phyloP scores from a whole-genome alignment of 2,329 filamentous ascomycete species.

The Aphanocladium album region DNA sequence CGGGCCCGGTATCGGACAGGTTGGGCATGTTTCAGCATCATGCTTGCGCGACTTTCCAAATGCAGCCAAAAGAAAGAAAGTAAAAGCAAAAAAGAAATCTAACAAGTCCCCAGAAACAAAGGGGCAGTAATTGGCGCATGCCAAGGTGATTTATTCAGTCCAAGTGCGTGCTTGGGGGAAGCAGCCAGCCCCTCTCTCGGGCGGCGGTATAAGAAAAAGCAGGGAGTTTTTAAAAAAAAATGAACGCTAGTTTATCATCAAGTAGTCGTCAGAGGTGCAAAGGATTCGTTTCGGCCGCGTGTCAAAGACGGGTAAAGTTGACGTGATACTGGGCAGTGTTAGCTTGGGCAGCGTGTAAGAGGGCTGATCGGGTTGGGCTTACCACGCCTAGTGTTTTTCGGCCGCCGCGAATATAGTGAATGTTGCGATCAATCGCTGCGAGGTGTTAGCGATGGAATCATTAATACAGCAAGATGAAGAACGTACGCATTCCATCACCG shows the following conservation, averaged over 20 bases:
- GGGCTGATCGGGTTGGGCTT: not conserved
- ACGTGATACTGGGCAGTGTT: constrained; percentile 13
- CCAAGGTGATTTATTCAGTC: constrained; percentile 12
- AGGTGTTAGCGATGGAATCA: not conserved
- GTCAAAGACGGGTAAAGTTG: constrained; percentile 13
- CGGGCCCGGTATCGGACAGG: not conserved
- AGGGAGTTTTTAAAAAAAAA: constrained; percentile 1
- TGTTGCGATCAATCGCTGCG: constrained; percentile 11
- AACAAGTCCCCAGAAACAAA: not conserved
- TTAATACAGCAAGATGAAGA: not conserved
- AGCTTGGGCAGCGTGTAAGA: not conserved
- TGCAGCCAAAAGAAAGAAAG: not conserved
- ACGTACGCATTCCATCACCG: constrained; percentile 26
- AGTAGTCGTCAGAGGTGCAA: constrained; percentile 8
- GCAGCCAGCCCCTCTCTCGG: not conserved
- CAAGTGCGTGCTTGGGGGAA: not conserved
- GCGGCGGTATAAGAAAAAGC: not conserved
- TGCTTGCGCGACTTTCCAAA: not conserved
- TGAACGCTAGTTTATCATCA: constrained; percentile 12
- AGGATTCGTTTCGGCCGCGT: constrained; percentile 5
- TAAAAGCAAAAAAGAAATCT: not conserved
- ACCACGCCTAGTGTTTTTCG: constrained; percentile 14
- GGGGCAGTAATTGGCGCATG: constrained; percentile 4
- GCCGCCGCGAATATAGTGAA: constrained; percentile 12
- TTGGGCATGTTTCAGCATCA: not conserved